Evolutionary conservation across 2,329 filamentous ascomycete genomes (phyloP).

Genomic region (Plectosphaerella plurivora): DNA sequence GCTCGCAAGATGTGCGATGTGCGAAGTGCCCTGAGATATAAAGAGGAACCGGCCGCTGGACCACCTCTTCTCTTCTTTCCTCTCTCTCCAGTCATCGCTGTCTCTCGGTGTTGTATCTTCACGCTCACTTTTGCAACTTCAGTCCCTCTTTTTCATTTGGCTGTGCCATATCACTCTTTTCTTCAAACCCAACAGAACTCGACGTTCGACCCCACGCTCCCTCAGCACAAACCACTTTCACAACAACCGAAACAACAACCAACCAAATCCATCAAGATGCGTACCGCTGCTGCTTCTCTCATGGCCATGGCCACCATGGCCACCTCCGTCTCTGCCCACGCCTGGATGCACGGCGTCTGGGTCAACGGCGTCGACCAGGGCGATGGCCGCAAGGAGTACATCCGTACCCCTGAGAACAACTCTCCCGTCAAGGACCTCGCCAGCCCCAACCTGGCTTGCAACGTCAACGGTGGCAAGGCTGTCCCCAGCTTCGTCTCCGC

Average conservation of each 20-base stretch:
- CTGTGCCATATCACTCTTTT: conserved; percentile 4
- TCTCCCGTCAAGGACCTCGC: conserved; percentile 38
- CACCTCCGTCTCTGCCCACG: conserved; percentile 36
- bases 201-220: conserved; percentile 3
- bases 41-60: neutral
- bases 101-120: conserved; percentile 3
- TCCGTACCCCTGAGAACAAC: conserved; percentile 40
- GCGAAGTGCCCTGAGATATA: neutral
- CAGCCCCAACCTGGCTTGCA: conserved; percentile 36
- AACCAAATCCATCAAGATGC: conserved; percentile 23
- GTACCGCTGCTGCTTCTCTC: conserved; percentile 24
- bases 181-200: neutral
- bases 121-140: conserved; percentile 2
- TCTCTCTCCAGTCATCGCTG: conserved; percentile 1
- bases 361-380: conserved; percentile 41
- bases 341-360: conserved; percentile 41
- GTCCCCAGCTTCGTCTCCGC: conserved; percentile 33
- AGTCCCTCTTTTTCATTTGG: conserved; percentile 2
- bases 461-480: conserved; percentile 32
- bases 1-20: neutral
- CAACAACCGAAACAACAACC: neutral
- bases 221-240: neutral
- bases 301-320: conserved; percentile 32
- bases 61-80: neutral
- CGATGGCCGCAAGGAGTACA: conserved; percentile 34